These are phyloP conservation scores for Camellia lanceoleosa DNA, from an alignment of 148 eudicot genomes.

Conservation along the genomic window DNA sequence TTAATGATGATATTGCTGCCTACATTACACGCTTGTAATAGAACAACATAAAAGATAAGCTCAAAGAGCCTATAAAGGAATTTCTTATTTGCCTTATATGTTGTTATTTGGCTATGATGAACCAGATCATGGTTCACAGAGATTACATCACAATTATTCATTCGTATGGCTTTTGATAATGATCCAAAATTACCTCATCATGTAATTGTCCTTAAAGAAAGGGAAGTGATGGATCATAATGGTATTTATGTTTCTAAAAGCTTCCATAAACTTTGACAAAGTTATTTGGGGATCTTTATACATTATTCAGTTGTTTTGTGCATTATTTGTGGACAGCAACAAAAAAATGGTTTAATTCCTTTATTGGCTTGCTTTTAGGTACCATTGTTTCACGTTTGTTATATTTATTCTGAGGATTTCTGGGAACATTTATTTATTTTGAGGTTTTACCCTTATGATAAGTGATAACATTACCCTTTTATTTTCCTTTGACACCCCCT, in stretches of 20 bases:
- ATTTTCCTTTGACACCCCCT: background rate
- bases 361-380: background rate
- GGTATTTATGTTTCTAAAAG: background rate
- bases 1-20: background rate
- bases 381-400: background rate
- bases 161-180: background rate
- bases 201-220: background rate
- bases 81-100: background rate
- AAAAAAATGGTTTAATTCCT: background rate
- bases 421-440: background rate
- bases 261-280: background rate
- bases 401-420: too few species aligned
- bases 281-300: background rate
- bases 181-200: slow-evolving; percentile 1
- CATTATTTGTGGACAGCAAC: background rate
- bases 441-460: background rate
- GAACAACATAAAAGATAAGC: background rate
- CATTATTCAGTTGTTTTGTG: background rate
- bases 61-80: background rate
- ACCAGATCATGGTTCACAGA: background rate
- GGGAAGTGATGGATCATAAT: background rate
- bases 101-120: background rate
- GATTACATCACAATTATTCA: background rate
- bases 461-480: background rate
- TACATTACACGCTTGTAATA: background rate